phyloP scores from a whole-genome alignment of 2,329 filamentous ascomycete genomes.

The Penicillium expansum region DNA sequence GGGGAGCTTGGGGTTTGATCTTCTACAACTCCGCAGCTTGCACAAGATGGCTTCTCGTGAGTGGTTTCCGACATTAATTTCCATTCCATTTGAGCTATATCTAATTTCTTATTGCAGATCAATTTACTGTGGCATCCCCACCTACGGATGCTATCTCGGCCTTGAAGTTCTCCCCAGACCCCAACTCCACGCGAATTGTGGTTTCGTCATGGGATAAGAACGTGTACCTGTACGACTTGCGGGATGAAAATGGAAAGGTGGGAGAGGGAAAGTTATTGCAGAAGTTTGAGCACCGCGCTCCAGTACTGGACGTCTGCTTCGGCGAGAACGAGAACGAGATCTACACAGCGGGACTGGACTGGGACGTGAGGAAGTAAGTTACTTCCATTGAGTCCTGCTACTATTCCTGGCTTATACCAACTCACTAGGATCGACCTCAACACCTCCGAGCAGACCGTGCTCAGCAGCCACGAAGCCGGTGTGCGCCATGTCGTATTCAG shows the following conservation, averaged over 20 bases:
- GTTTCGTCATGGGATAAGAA: conserved; percentile 93
- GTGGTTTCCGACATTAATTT: conserved; percentile 14
- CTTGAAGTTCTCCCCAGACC: conserved; percentile 77
- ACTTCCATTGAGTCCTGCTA: conserved; percentile 50
- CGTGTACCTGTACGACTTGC: conserved; percentile 82
- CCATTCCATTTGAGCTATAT: not conserved
- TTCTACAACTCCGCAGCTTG: conserved; percentile 15
- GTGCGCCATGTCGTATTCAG: conserved; percentile 85
- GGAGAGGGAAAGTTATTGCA: conserved; percentile 63
- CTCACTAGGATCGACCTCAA: conserved; percentile 63
- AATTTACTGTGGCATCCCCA: conserved; percentile 79
- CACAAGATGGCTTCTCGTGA: conserved; percentile 45
- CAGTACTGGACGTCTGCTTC: conserved; percentile 89
- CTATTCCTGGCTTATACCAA: conserved; percentile 28
- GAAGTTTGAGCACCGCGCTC: conserved; percentile 76
- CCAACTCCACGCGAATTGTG: conserved; percentile 72
- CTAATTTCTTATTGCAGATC: conserved; percentile 45
- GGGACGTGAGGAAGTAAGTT: conserved; percentile 71
- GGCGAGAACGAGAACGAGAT: conserved; percentile 78
- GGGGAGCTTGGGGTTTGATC: conserved; percentile 24
- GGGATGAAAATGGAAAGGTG: conserved; percentile 52
- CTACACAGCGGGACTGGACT: conserved; percentile 83
- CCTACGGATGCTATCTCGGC: conserved; percentile 85
- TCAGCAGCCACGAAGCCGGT: conserved; percentile 75
- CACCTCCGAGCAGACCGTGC: conserved; percentile 67